A percentile compares a stretch with the other conserved stretches of the same genome.
Evolutionary conservation across 768 basidiomycete species (phyloP).

Genomic region (Psilocybe tampanensis): DNA sequence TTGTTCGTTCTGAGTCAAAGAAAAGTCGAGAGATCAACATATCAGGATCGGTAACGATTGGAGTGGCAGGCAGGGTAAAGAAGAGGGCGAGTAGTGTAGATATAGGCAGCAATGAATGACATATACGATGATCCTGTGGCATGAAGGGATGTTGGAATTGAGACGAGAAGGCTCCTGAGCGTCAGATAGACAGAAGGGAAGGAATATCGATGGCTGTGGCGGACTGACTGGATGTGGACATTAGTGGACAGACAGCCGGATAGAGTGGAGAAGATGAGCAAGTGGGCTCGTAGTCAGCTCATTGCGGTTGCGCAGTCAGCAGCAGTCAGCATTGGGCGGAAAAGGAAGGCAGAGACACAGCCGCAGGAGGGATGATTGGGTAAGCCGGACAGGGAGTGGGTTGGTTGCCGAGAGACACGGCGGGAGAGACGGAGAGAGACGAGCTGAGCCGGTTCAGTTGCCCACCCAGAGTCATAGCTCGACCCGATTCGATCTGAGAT

Average conservation of each 20-base stretch:
- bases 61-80: too few relatives aligned
- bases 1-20: too few relatives aligned
- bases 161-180: too few relatives aligned
- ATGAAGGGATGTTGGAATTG: too few relatives aligned
- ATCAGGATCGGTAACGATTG: too few relatives aligned
- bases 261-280: not conserved
- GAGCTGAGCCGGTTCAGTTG: constrained; percentile 20
- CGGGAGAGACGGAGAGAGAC: constrained; percentile 10
- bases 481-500: constrained; percentile 20
- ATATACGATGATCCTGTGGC: too few relatives aligned
- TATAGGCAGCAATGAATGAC: too few relatives aligned
- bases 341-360: constrained; percentile 12
- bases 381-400: constrained; percentile 19
- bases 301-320: constrained; percentile 18
- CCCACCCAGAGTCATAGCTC: too few relatives aligned
- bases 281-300: not conserved
- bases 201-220: too few relatives aligned
- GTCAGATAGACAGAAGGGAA: too few relatives aligned
- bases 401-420: constrained; percentile 23
- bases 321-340: constrained; percentile 2
- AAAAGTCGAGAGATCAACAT: too few relatives aligned
- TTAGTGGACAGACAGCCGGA: not conserved
- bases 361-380: constrained; percentile 23
- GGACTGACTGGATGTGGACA: not conserved
- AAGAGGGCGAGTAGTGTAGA: too few relatives aligned